Conservation (phyloP, 176 grass and related monocot species). For the Lolium perenne region DNA sequence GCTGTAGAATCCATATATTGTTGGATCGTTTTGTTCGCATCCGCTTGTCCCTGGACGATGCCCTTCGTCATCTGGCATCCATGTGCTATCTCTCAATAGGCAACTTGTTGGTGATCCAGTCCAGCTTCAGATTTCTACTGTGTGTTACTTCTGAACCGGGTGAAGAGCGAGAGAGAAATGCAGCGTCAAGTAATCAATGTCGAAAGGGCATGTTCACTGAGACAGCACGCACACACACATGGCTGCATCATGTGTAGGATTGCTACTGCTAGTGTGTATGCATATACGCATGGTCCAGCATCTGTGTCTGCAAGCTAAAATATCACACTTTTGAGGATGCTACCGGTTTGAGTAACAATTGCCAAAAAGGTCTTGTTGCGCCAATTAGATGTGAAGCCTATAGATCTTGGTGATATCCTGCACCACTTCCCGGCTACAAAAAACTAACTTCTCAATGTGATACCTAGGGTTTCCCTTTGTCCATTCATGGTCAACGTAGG, state of each 20-base stretch:
- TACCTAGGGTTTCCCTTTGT: no score
- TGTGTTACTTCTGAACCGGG: neutral
- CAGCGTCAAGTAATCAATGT: neutral
- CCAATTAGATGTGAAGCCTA: no score
- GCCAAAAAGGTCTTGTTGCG: no score
- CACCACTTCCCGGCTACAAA: no score
- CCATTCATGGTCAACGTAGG: no score
- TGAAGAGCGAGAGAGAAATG: neutral
- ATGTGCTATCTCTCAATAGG: neutral
- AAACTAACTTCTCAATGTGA: no score
- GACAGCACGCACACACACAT: neutral
- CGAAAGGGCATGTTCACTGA: neutral
- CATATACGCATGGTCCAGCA: neutral
- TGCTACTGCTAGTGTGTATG: neutral
- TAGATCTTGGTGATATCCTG: no score
- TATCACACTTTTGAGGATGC: neutral
- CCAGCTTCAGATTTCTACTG: slow-evolving; percentile 3
- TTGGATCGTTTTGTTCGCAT: neutral
- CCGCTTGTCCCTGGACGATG: neutral
- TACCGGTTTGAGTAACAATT: no score
- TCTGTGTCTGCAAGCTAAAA: neutral
- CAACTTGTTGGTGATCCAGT: neutral
- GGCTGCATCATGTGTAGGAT: neutral
- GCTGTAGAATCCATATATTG: neutral
- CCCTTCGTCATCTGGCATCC: neutral